Evolutionary conservation across 192 early-diverging fungal species (phyloP).

Genomic region (Coemansia sp.): DNA sequence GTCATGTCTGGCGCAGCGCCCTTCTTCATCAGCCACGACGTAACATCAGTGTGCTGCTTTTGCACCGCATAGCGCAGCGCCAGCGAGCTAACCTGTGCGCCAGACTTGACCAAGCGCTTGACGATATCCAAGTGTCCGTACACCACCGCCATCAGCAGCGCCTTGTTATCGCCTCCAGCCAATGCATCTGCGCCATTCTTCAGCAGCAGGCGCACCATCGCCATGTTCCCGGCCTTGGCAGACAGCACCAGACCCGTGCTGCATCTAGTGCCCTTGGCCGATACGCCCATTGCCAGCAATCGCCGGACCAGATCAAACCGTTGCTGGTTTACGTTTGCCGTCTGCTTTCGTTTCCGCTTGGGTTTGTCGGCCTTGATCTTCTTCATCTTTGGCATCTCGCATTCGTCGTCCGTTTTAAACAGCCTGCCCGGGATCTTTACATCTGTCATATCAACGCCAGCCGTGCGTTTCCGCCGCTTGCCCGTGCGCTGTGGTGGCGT

Average conservation of each 20-base stretch:
- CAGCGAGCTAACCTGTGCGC: conserved; percentile 36
- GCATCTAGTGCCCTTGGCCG: conserved; percentile 23
- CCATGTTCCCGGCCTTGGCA: conserved; percentile 37
- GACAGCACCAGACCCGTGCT: conserved; percentile 35
- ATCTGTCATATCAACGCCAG: conserved; percentile 7
- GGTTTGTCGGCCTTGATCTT: not conserved
- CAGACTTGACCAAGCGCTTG: conserved; percentile 42
- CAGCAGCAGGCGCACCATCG: conserved; percentile 38
- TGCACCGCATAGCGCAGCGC: conserved; percentile 51
- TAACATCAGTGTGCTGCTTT: conserved; percentile 23
- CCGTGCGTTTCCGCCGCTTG: not conserved
- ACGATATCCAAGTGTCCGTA: conserved; percentile 38
- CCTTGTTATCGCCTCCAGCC: conserved; percentile 41
- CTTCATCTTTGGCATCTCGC: conserved; percentile 12
- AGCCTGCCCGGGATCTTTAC: conserved; percentile 31
- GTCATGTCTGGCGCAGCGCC: conserved; percentile 49
- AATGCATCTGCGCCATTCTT: conserved; percentile 33
- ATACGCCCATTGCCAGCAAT: conserved; percentile 25
- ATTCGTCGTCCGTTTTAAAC: conserved; percentile 11
- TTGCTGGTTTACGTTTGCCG: conserved; percentile 18
- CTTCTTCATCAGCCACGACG: conserved; percentile 38
- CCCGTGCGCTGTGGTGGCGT: not conserved
- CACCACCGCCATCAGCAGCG: conserved; percentile 44
- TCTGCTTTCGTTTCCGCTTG: conserved; percentile 15
- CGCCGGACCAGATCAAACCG: conserved; percentile 34